Conservation (phyloP, 1,284 basidiomycete species). For the Malassezia equina region DNA sequence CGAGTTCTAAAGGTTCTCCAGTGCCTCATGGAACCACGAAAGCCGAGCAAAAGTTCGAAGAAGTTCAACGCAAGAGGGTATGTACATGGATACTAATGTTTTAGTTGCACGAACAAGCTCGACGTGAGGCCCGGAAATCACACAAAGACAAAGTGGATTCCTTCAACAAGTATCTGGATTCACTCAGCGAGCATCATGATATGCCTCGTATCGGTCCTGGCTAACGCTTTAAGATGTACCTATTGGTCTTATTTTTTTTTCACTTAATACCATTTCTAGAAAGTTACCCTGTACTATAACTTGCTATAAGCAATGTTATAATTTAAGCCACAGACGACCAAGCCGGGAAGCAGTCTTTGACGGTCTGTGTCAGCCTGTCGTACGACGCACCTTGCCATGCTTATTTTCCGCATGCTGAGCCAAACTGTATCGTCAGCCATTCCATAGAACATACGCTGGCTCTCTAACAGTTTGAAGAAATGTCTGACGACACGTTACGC, state of each 20-base stretch:
- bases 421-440: constrained; percentile 15
- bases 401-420: constrained; percentile 33
- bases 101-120: constrained; percentile 53
- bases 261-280: background rate
- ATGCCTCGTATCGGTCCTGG: constrained; percentile 64
- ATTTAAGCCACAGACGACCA: constrained; percentile 6
- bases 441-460: constrained; percentile 31
- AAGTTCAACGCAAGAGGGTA: constrained; percentile 70
- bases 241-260: background rate
- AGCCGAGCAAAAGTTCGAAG: constrained; percentile 78
- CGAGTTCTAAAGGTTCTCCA: background rate
- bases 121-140: constrained; percentile 69
- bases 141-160: constrained; percentile 92
- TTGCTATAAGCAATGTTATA: background rate
- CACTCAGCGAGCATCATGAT: constrained; percentile 81
- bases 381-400: constrained; percentile 31
- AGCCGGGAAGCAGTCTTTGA: constrained; percentile 19
- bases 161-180: constrained; percentile 70
- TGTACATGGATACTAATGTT: constrained; percentile 42
- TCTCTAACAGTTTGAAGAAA: constrained; percentile 52
- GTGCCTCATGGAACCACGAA: constrained; percentile 60
- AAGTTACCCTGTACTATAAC: background rate
- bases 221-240: background rate
- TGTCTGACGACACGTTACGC: constrained; percentile 50
- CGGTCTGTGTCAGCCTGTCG: background rate